Evolutionary conservation across 805 yeast genomes (phyloP), one percentile per base, ranked within the genome.

Genomic region (Saccharomycopsis capsularis): DNA sequence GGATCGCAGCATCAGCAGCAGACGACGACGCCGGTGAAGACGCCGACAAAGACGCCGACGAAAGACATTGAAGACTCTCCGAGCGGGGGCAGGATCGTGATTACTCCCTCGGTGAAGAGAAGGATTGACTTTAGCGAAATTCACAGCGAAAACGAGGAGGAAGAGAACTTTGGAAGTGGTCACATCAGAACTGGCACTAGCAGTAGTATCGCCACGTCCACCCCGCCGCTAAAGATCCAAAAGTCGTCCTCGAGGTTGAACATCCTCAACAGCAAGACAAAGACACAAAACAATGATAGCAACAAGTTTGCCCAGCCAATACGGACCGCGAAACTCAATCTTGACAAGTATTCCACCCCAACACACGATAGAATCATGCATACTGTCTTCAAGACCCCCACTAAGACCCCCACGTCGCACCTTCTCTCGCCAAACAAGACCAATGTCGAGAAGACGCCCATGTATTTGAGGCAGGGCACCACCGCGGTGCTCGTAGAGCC

Each of bases 21-120:
- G 30, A 7, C 32, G 7, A 13, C 7, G 13, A 41, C 35, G 4
- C 15, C 11, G 22, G 30, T 29, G 4, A 13, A n/a, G 24, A 24
- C 35, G n/a, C 36, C 36, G 11, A 15, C 13, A 3, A 11, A 18
- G 19, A 47, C 49, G 6, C 54, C 54, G 11, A 46, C 44, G 5
- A 48, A 44, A 29, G 51, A 52, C 32, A 36, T 49, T 16, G 50
- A 35, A 15, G 47, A 24, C 18, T 52, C 55, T 6, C 55, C 55
- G 2, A 22, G 23, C 15, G 7, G 24, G 16, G 16, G 21, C 3
- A 42, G 38, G 15, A 41, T 42, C 15, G 16, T 30, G 5, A 16
- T 47, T 13, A 45, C 51, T 2, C 51, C 54, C 13, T 43, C 50
- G 11, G 43, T 30, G 18, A 47, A 44, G 19, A 16, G 51, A 9